These are phyloP conservation scores for Trichocladium uniseriatum DNA, from an alignment of 495 filamentous ascomycete species.

Conservation along the genomic window DNA sequence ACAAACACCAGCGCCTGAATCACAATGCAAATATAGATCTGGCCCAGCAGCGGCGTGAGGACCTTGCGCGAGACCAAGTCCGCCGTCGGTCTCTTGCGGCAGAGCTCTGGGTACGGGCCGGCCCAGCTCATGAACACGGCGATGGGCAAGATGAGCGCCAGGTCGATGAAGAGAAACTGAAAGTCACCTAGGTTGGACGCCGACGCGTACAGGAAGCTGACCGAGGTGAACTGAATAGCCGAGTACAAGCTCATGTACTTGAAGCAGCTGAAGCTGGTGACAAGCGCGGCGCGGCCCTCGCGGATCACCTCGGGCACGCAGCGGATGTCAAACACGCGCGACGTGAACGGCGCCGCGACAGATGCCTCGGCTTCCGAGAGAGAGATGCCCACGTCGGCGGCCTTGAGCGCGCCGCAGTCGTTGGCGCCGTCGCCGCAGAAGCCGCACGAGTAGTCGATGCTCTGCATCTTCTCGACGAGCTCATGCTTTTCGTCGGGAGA, in stretches of 20 bases:
- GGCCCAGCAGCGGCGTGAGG: constrained; percentile 78
- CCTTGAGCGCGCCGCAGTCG: constrained; percentile 95
- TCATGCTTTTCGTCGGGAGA: constrained; percentile 99
- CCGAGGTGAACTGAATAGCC: constrained; percentile 97
- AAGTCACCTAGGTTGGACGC: constrained; percentile 96
- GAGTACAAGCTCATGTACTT: constrained; percentile 99
- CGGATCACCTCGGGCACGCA: constrained; percentile 94
- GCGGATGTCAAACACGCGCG: constrained; percentile 88
- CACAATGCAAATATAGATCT: constrained; percentile 73
- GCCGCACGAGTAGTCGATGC: constrained; percentile 88
- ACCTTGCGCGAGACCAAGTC: constrained; percentile 91
- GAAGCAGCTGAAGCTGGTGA: constrained; percentile 98
- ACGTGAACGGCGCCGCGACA: constrained; percentile 95
- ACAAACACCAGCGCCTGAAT: constrained; percentile 67
- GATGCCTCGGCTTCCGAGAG: constrained; percentile 96
- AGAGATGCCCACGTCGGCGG: constrained; percentile 97
- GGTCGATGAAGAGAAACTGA: constrained; percentile 94
- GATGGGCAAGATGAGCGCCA: constrained; percentile 86
- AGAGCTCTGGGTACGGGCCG: constrained; percentile 67
- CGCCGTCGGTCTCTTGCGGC: constrained; percentile 79
- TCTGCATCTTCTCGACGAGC: constrained; percentile 92
- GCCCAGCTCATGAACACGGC: constrained; percentile 99
- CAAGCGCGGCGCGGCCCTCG: constrained; percentile 87
- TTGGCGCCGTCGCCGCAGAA: constrained; percentile 99
- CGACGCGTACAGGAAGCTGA: constrained; percentile 93